phyloP scores from a whole-genome alignment of 164 flowering plant species.

The Vitis labrusca region DNA sequence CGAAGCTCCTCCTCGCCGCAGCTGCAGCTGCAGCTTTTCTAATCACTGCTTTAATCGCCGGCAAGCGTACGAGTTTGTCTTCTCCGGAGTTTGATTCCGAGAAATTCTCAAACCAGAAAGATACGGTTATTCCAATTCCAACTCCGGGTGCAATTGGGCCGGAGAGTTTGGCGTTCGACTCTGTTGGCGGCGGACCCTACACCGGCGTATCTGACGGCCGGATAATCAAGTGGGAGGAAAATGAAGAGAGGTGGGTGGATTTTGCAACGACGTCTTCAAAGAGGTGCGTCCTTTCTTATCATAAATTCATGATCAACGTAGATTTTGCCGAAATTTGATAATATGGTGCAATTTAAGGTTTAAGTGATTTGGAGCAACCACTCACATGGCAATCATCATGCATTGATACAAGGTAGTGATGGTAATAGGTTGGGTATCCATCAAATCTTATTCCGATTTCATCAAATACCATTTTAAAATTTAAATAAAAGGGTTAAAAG shows the following conservation, averaged over 20 bases:
- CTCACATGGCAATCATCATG: background rate
- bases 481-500: too few species aligned
- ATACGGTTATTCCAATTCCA: constrained; percentile 10
- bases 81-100: too few species aligned
- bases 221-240: constrained; percentile 38
- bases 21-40: too few species aligned
- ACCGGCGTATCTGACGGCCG: constrained; percentile 61
- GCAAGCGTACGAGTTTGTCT: too few species aligned
- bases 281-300: constrained; percentile 25
- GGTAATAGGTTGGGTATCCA: too few species aligned
- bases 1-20: background rate
- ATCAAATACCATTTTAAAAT: too few species aligned
- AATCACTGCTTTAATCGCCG: too few species aligned
- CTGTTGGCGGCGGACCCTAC: constrained; percentile 48
- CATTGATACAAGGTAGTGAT: background rate
- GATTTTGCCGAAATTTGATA: too few species aligned
- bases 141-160: constrained; percentile 42
- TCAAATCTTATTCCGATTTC: too few species aligned
- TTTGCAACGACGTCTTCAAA: constrained; percentile 40
- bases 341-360: too few species aligned
- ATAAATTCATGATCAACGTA: too few species aligned
- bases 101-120: background rate
- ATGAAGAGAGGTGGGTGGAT: constrained; percentile 34
- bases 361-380: too few species aligned
- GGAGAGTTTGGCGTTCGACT: constrained; percentile 58